Base-by-base conservation (phyloP, 1,139 yeast species). In the Sugiyamaella castrensis region DNA sequence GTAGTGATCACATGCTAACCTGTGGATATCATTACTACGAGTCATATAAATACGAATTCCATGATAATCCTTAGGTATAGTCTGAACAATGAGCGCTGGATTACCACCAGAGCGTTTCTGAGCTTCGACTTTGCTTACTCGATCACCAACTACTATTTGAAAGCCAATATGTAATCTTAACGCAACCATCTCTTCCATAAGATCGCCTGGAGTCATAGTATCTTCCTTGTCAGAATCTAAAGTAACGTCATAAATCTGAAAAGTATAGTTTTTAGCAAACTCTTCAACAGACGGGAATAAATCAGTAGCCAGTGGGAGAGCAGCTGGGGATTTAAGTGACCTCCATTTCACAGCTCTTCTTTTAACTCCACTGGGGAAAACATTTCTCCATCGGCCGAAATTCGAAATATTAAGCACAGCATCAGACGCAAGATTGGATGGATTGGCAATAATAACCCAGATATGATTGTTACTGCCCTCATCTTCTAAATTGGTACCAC, bases 271-370 rank as follows among this genome's bases (percentile, higher is more conserved):
- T 11, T 61, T 58, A 24, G 64, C 61, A 50, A 91, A 81, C 53
- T 87, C 92, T 7, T 74, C 71, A 4, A 74, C 70, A 0, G 82
- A 69, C 0, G 98, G 98, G 60, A 91, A 88, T 8, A 83, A 74
- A 1, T 85, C 79, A 0, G 95, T 82, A 1, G 87, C 81, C 0
- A 85, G 72, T 0, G 99, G 99, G 24, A 94, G 70, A 3, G 95
- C 84, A 0, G 98, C 98, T 0, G 99, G 99, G 0, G 96, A 81
- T 32, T 88, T 85, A 48, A 94, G 74, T 0, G 98, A 91, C 51
- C 87, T 78, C 98, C 98, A 94, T 63, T 91, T 91, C 40, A 91
- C 84, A 10, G 79, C 73, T 57, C 81, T 77, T 40, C 89, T 72
- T 47, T 78, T 80, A 24, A 82, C 79, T 39, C 79, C 77, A 11